Conservation (phyloP, 2,329 filamentous ascomycete species). For the Diaporthe ampelina region DNA sequence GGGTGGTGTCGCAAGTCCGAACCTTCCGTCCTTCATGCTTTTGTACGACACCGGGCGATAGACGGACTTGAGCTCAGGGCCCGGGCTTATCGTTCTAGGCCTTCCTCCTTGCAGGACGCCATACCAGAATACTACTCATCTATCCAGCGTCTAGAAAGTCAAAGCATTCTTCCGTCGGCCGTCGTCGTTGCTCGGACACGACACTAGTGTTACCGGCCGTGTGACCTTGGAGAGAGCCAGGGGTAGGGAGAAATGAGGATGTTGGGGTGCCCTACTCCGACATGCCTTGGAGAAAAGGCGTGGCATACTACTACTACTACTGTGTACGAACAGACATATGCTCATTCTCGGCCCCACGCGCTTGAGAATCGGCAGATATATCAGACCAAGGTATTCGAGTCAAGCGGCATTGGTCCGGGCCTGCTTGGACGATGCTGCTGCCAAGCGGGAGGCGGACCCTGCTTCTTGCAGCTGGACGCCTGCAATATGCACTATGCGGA, state of each 20-base stretch:
- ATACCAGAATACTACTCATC: neutral
- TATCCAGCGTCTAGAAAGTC: constrained; percentile 18
- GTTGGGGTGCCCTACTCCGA: neutral
- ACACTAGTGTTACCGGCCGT: constrained; percentile 25
- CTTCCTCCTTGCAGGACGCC: constrained; percentile 12
- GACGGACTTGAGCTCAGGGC: constrained; percentile 23
- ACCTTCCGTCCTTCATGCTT: constrained; percentile 11
- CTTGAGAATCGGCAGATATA: constrained; percentile 37
- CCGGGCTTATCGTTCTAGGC: constrained; percentile 13
- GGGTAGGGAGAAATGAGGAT: neutral
- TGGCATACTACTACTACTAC: neutral
- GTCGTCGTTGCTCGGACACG: constrained; percentile 25
- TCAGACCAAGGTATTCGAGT: constrained; percentile 21
- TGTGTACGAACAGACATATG: constrained; percentile 21
- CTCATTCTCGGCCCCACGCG: constrained; percentile 32
- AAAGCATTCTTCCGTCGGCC: constrained; percentile 16
- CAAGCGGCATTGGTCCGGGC: neutral
- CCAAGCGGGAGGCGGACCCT: constrained; percentile 22
- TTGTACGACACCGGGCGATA: constrained; percentile 26
- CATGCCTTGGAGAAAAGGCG: neutral
- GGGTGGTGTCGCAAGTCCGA: constrained; percentile 26
- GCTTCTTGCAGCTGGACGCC: constrained; percentile 17
- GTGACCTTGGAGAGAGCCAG: constrained; percentile 1
- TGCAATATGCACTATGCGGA: constrained; percentile 26
- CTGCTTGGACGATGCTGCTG: constrained; percentile 29